These are phyloP conservation scores for Trametes hirsuta DNA, from an alignment of 1,284 basidiomycete species.

Conservation along the genomic window DNA sequence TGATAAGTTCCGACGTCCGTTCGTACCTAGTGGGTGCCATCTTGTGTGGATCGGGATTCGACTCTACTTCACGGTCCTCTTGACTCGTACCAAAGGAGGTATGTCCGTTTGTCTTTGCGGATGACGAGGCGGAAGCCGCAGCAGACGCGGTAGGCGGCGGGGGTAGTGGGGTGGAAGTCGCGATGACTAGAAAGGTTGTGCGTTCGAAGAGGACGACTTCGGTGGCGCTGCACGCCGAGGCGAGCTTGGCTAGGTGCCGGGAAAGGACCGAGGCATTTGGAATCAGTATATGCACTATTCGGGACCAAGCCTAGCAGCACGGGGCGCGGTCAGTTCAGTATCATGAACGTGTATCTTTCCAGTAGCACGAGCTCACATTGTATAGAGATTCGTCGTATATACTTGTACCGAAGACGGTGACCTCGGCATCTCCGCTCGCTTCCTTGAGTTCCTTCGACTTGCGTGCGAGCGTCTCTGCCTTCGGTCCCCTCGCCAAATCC, in stretches of 20 bases:
- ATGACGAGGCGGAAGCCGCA: constrained; percentile 32
- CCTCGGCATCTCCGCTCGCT: constrained; percentile 58
- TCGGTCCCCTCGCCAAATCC: constrained; percentile 76
- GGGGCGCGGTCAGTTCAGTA: constrained; percentile 1
- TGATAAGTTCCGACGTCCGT: constrained; percentile 94
- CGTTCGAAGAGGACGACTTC: constrained; percentile 97
- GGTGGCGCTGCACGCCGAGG: constrained; percentile 83
- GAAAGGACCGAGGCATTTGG: constrained; percentile 92
- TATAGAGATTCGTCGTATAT: constrained; percentile 99
- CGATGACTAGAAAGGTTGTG: constrained; percentile 97
- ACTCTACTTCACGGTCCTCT: constrained; percentile 17
- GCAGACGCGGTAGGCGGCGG: constrained; percentile 21
- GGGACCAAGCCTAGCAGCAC: constrained; percentile 86
- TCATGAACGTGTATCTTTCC: not conserved
- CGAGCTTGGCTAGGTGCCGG: constrained; percentile 84
- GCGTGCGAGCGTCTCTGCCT: constrained; percentile 63
- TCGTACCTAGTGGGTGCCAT: constrained; percentile 89
- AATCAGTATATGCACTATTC: constrained; percentile 95
- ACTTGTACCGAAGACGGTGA: constrained; percentile 89
- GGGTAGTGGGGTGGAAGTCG: constrained; percentile 57
- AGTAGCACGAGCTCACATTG: constrained; percentile 56
- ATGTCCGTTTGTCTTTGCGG: constrained; percentile 28
- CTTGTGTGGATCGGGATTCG: constrained; percentile 45
- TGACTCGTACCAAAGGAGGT: constrained; percentile 16
- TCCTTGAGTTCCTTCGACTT: constrained; percentile 71